Percentiles rank a stretch among this genome's conserved stretches.
phyloP scores from a whole-genome alignment of 108 stramenopile genomes.

The Fragilariopsis cylindrus region DNA sequence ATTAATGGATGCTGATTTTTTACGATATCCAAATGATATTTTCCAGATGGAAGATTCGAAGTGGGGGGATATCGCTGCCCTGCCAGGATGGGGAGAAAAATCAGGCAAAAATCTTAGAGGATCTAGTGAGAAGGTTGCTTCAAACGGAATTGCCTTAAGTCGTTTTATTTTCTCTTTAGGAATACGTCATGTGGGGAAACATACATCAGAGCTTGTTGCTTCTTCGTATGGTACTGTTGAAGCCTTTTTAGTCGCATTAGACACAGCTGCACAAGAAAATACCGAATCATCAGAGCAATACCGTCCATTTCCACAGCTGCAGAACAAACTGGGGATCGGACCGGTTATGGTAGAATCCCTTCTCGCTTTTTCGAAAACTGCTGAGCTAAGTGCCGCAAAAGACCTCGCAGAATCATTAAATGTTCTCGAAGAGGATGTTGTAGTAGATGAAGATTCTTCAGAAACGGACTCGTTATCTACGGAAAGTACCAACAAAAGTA shows the following conservation, averaged over 20 bases:
- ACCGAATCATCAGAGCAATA: not conserved
- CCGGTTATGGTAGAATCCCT: constrained; percentile 62
- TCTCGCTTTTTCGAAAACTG: constrained; percentile 49
- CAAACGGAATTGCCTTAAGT: constrained; percentile 56
- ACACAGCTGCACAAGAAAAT: constrained; percentile 33
- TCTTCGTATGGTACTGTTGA: constrained; percentile 51
- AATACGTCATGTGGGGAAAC: constrained; percentile 69
- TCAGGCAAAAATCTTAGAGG: constrained; percentile 62
- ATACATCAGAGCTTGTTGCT: constrained; percentile 70
- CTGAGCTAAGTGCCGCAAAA: constrained; percentile 59
- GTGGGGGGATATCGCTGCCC: constrained; percentile 39
- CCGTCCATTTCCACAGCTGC: constrained; percentile 23
- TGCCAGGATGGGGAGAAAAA: constrained; percentile 81
- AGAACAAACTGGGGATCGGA: constrained; percentile 62
- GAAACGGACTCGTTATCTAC: not conserved
- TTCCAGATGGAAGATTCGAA: constrained; percentile 41
- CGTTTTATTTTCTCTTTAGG: constrained; percentile 78
- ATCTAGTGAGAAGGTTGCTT: constrained; percentile 39
- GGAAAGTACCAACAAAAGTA: not conserved
- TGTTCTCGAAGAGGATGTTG: constrained; percentile 28
- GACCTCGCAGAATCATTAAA: constrained; percentile 45
- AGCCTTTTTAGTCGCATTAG: constrained; percentile 58
- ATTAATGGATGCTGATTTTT: constrained; percentile 44
- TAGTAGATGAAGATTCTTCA: constrained; percentile 6
- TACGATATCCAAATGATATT: constrained; percentile 71